A percentile compares a stretch with the other conserved stretches of the same genome.
These are phyloP conservation scores for Populus hybrid DNA, from an alignment of 441 rosid genomes.

Conservation along the genomic window DNA sequence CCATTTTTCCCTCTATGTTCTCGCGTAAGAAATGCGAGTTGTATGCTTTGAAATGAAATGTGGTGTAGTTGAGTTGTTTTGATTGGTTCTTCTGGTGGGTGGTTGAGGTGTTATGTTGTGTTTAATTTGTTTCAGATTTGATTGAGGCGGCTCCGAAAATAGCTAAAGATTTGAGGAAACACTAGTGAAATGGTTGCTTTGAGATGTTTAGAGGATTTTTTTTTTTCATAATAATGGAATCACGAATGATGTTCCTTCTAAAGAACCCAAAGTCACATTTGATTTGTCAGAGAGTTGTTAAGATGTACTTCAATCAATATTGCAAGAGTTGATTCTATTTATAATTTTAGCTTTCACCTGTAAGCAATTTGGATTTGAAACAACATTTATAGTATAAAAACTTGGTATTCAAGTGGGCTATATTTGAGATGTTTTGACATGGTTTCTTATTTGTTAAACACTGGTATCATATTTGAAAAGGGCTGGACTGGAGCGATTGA, in stretches of 20 bases:
- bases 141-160: constrained; percentile 39
- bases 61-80: background rate
- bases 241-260: constrained; percentile 13
- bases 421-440: background rate
- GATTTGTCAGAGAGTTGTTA: constrained; percentile 39
- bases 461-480: constrained; percentile 25
- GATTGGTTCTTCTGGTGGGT: background rate
- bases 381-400: too few species aligned
- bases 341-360: background rate
- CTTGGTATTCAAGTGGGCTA: background rate
- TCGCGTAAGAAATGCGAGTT: background rate
- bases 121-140: constrained; percentile 32
- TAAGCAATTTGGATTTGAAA: background rate
- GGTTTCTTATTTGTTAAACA: constrained; percentile 26
- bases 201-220: constrained; percentile 54
- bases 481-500: constrained; percentile 31
- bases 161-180: constrained; percentile 23
- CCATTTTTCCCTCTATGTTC: background rate
- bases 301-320: constrained; percentile 37
- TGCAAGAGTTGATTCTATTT: constrained; percentile 33
- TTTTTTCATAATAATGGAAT: constrained; percentile 21
- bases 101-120: background rate
- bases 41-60: background rate
- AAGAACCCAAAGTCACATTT: constrained; percentile 24
- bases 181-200: constrained; percentile 48